Evolutionary conservation across 805 yeast species (phyloP).

Genomic region (Metschnikowia anglica): DNA sequence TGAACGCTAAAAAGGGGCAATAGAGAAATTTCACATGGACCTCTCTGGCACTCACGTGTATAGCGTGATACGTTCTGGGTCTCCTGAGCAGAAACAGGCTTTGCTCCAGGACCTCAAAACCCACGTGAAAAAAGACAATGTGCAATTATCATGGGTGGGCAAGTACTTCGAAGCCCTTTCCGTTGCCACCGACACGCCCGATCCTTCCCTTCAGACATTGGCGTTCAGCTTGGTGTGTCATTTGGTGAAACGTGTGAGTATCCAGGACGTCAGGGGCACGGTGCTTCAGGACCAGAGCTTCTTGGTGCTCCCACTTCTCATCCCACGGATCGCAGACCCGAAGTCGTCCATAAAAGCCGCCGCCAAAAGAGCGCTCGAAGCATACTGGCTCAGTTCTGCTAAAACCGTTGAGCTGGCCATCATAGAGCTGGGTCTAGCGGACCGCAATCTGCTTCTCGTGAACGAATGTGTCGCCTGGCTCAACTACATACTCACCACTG

Average conservation of each 20-base stretch:
- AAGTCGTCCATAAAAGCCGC: conserved; percentile 39
- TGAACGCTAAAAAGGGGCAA: too few species aligned
- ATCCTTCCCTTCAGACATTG: conserved; percentile 36
- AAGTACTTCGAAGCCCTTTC: conserved; percentile 50
- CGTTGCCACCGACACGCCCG: conserved; percentile 42
- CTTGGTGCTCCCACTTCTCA: conserved; percentile 51
- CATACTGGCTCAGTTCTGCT: conserved; percentile 55
- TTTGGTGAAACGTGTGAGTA: conserved; percentile 54
- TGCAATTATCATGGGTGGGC: conserved; percentile 50
- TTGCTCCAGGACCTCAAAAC: conserved; percentile 43
- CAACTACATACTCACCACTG: conserved; percentile 36
- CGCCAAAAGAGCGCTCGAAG: conserved; percentile 51
- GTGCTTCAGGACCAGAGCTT: conserved; percentile 43
- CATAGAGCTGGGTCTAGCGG: conserved; percentile 44
- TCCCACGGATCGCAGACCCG: conserved; percentile 45
- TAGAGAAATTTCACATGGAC: too few species aligned
- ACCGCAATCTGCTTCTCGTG: conserved; percentile 37
- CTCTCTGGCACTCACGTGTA: conserved; percentile 18
- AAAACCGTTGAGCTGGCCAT: conserved; percentile 46
- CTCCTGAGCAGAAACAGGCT: conserved; percentile 17
- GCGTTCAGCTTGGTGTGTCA: conserved; percentile 56
- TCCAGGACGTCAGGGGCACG: conserved; percentile 48
- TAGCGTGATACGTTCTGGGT: conserved; percentile 13
- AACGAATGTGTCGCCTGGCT: conserved; percentile 48
- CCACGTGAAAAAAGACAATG: conserved; percentile 54